Conservation (phyloP, 208 protist species). For the Acanthamoeba divionensis region DNA sequence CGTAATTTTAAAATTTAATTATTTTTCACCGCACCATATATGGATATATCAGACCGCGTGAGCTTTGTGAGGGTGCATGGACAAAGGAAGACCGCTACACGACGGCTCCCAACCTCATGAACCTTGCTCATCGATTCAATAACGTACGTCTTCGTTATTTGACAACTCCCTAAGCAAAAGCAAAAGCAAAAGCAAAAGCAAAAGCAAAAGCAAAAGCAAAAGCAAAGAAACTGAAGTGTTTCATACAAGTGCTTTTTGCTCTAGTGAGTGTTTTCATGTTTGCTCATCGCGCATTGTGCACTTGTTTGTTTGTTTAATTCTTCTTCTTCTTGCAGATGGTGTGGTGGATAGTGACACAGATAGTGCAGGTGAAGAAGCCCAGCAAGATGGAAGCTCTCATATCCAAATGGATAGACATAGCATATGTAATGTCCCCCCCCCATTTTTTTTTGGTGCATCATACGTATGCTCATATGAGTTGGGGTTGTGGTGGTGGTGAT, state of each 20-base stretch:
- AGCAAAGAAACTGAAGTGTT: too few species aligned
- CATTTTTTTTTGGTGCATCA: too few species aligned
- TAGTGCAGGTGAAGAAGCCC: background rate
- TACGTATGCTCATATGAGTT: too few species aligned
- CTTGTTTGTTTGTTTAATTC: background rate
- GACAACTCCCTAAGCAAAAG: too few species aligned
- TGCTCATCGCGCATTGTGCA: background rate
- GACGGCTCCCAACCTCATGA: background rate
- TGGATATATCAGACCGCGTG: background rate
- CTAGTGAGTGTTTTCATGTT: too few species aligned
- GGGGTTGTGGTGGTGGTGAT: too few species aligned
- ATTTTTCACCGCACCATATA: background rate
- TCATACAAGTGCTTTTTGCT: too few species aligned
- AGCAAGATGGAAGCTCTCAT: background rate
- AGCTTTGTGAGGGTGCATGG: background rate
- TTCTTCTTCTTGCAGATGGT: background rate
- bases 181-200: too few species aligned
- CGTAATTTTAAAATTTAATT: background rate
- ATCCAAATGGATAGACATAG: constrained; percentile 19
- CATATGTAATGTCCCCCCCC: too few species aligned
- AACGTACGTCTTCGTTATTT: background rate
- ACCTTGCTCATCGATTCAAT: background rate
- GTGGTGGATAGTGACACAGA: constrained; percentile 1
- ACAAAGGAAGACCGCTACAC: background rate
- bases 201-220: too few species aligned